Evolutionary conservation across 2,329 filamentous ascomycete genomes (phyloP).

Genomic region (Fusarium protoensiforme): DNA sequence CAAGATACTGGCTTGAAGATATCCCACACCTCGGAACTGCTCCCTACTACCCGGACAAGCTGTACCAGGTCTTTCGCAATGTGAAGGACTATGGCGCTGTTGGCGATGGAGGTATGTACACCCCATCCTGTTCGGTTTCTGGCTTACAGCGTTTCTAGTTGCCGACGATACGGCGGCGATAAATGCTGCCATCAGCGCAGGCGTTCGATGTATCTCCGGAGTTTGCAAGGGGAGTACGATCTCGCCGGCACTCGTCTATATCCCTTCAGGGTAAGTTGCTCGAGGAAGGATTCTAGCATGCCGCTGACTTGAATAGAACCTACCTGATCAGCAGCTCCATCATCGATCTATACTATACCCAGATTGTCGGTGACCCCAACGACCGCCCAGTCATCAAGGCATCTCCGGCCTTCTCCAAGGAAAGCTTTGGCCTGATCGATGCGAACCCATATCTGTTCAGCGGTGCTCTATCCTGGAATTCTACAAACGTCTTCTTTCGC

Average conservation of each 20-base stretch:
- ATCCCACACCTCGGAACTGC: conserved; percentile 42
- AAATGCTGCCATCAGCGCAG: conserved; percentile 42
- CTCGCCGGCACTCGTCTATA: conserved; percentile 52
- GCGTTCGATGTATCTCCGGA: conserved; percentile 37
- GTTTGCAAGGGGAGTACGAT: conserved; percentile 46
- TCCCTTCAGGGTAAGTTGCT: conserved; percentile 48
- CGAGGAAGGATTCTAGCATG: conserved; percentile 20
- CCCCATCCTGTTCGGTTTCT: neutral
- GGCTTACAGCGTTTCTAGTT: conserved; percentile 25
- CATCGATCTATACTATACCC: conserved; percentile 81
- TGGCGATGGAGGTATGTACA: conserved; percentile 42
- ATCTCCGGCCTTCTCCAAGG: conserved; percentile 56
- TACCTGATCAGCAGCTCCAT: conserved; percentile 79
- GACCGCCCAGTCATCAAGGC: conserved; percentile 67
- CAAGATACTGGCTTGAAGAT: conserved; percentile 44
- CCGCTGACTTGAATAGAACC: conserved; percentile 53
- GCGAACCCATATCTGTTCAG: conserved; percentile 57
- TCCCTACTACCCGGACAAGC: conserved; percentile 43
- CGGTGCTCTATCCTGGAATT: conserved; percentile 56
- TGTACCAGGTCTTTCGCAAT: conserved; percentile 46
- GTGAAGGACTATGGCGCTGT: conserved; percentile 46
- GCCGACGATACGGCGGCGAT: conserved; percentile 44
- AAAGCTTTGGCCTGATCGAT: conserved; percentile 59
- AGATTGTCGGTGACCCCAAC: conserved; percentile 77
- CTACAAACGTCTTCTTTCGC: conserved; percentile 70